Conservation (phyloP, 78 protist species). For the Emiliania huxleyi region DNA sequence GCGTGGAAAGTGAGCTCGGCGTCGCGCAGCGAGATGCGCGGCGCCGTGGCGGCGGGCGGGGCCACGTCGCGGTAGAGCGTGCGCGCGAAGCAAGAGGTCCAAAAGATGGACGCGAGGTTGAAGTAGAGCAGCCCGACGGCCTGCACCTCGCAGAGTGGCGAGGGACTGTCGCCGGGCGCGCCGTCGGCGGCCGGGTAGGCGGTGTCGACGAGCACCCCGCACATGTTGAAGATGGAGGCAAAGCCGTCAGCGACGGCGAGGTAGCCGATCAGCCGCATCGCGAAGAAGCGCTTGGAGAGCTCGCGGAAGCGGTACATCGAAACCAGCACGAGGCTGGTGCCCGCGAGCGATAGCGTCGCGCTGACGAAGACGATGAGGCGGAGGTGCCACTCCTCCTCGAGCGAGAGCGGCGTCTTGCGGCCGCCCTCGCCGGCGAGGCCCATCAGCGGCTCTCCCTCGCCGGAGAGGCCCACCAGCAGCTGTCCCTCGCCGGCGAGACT, state of each 20-base stretch:
- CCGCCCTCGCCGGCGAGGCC: no score
- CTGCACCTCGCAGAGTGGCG: not conserved
- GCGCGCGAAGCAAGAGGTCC: slow-evolving; percentile 17
- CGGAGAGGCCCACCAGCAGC: no score
- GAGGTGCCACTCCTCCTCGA: no score
- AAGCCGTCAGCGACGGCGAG: not conserved
- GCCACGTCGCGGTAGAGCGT: not conserved
- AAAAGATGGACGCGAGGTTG: slow-evolving; percentile 8
- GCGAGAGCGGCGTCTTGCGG: no score
- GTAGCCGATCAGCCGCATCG: not conserved
- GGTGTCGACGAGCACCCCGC: not conserved
- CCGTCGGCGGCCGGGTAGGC: not conserved
- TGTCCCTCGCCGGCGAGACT: no score
- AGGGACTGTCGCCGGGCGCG: not conserved
- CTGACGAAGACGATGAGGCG: not conserved
- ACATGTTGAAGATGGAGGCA: not conserved
- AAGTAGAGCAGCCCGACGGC: not conserved
- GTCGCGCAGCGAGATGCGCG: not conserved
- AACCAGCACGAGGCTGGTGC: not conserved
- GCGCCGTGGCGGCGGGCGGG: no score
- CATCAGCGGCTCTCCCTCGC: no score
- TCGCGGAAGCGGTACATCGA: not conserved
- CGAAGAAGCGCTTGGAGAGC: slow-evolving; percentile 15
- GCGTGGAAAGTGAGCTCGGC: slow-evolving; percentile 2
- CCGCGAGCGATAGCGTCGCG: not conserved